Percentiles rank a stretch among this genome's conserved stretches.
phyloP scores from a whole-genome alignment of 345 rosid genomes.

The Carallia pectinifolia region DNA sequence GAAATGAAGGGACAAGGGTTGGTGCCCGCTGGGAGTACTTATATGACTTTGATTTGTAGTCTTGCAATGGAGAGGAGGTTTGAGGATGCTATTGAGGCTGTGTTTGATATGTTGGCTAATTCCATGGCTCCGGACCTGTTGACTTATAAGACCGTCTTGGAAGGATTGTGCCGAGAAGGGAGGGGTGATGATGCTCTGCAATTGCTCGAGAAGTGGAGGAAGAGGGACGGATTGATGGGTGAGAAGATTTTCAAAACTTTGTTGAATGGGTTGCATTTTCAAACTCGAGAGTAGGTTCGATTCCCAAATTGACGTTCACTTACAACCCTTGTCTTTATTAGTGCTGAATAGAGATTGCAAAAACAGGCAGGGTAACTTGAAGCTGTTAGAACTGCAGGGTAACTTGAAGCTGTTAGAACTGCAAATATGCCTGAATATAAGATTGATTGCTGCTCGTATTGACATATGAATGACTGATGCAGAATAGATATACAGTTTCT shows the following conservation, averaged over 20 bases:
- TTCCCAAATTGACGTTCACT: background rate
- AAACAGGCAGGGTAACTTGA: background rate
- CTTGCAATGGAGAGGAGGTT: slow-evolving; percentile 57
- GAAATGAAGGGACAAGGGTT: slow-evolving; percentile 68
- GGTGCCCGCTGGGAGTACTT: slow-evolving; percentile 60
- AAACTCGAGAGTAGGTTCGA: slow-evolving; percentile 36
- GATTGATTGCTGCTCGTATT: background rate
- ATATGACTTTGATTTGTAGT: slow-evolving; percentile 76
- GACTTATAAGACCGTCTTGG: slow-evolving; percentile 80
- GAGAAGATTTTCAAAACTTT: slow-evolving; percentile 55
- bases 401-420: background rate
- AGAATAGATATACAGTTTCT: background rate
- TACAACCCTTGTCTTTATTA: background rate
- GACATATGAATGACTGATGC: background rate
- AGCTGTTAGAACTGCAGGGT: background rate
- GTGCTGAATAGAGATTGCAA: background rate
- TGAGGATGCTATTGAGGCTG: slow-evolving; percentile 48
- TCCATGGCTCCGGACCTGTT: slow-evolving; percentile 63
- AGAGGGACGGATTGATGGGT: slow-evolving; percentile 64
- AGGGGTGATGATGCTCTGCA: slow-evolving; percentile 64
- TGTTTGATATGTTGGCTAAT: slow-evolving; percentile 66
- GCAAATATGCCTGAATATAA: background rate
- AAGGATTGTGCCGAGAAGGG: slow-evolving; percentile 68
- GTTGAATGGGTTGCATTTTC: slow-evolving; percentile 52
- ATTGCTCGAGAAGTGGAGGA: slow-evolving; percentile 73